Evolutionary conservation across 495 filamentous ascomycete species (phyloP).

Genomic region (Xylaria intraflava): DNA sequence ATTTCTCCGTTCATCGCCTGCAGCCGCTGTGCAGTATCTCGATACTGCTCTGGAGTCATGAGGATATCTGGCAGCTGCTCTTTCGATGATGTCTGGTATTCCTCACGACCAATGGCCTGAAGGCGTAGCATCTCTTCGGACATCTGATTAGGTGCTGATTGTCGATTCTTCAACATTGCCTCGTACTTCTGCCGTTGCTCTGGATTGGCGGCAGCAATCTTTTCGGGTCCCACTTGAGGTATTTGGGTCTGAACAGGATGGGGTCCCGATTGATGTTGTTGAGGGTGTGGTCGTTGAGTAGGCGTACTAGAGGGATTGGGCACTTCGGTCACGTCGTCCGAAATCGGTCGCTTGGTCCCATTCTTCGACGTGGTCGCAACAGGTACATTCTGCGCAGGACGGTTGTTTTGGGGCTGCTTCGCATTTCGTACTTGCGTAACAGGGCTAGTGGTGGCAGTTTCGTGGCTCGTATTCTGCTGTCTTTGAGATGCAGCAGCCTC

Average conservation of each 20-base stretch:
- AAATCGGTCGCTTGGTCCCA: constrained; percentile 50
- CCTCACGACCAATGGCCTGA: constrained; percentile 28
- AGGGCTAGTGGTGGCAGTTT: constrained; percentile 10
- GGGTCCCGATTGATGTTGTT: constrained; percentile 17
- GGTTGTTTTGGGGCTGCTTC: constrained; percentile 18
- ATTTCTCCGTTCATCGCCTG: constrained; percentile 24
- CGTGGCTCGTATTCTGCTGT: constrained; percentile 15
- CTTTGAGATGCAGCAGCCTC: constrained; percentile 10
- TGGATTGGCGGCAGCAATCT: constrained; percentile 46
- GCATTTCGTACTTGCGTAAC: constrained; percentile 19
- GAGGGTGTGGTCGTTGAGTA: constrained; percentile 25
- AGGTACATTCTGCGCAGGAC: constrained; percentile 10
- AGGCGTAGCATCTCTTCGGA: constrained; percentile 26
- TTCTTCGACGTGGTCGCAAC: constrained; percentile 19
- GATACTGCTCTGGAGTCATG: constrained; percentile 33
- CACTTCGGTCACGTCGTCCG: constrained; percentile 57
- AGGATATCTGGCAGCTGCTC: constrained; percentile 30
- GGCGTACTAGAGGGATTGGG: constrained; percentile 35
- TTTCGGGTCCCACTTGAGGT: constrained; percentile 38
- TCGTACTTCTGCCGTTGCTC: constrained; percentile 45
- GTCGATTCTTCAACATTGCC: constrained; percentile 26
- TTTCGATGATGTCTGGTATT: constrained; percentile 17
- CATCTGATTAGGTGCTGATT: constrained; percentile 11
- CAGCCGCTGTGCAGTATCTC: constrained; percentile 30
- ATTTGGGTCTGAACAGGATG: constrained; percentile 6